Evolutionary conservation across 352 stramenopile species (phyloP).

Genomic region (Phytopythium cucurbitacearum): DNA sequence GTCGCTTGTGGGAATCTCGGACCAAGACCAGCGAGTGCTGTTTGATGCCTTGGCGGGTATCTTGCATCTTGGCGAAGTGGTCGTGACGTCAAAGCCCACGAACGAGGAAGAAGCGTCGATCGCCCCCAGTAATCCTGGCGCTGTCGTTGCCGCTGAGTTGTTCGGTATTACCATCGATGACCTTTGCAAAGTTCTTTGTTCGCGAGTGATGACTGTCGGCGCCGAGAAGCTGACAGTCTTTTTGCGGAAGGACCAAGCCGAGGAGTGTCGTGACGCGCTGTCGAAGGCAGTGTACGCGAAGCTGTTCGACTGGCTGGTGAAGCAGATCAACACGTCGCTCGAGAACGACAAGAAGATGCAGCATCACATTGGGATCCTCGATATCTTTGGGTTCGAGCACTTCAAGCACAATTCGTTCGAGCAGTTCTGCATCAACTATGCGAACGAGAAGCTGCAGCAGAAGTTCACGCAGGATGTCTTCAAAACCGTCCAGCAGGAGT

Average conservation of each 20-base stretch:
- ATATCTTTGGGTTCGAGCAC: constrained; percentile 99
- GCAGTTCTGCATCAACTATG: constrained; percentile 93
- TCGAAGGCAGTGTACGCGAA: constrained; percentile 96
- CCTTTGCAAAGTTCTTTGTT: constrained; percentile 91
- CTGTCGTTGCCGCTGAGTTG: constrained; percentile 66
- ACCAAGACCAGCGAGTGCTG: constrained; percentile 85
- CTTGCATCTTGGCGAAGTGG: constrained; percentile 93
- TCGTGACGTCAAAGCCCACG: constrained; percentile 59
- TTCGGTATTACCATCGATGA: constrained; percentile 87
- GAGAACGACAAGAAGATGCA: constrained; percentile 72
- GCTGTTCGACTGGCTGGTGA: constrained; percentile 96
- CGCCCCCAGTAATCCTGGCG: constrained; percentile 29
- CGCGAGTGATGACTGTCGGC: constrained; percentile 80
- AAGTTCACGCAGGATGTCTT: constrained; percentile 91
- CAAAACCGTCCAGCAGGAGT: constrained; percentile 93
- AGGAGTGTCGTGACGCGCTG: constrained; percentile 92
- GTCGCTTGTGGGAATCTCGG: constrained; percentile 76
- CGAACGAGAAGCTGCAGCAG: constrained; percentile 92
- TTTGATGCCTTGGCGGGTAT: constrained; percentile 92
- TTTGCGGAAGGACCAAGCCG: constrained; percentile 83
- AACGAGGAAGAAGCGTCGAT: constrained; percentile 84
- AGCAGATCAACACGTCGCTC: constrained; percentile 90
- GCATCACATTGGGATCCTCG: constrained; percentile 93
- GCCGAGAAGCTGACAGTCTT: constrained; percentile 66
- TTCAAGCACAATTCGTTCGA: constrained; percentile 96